These are phyloP conservation scores for Pyrenophora teres DNA, from an alignment of 2,329 filamentous ascomycete species.

Conservation along the genomic window DNA sequence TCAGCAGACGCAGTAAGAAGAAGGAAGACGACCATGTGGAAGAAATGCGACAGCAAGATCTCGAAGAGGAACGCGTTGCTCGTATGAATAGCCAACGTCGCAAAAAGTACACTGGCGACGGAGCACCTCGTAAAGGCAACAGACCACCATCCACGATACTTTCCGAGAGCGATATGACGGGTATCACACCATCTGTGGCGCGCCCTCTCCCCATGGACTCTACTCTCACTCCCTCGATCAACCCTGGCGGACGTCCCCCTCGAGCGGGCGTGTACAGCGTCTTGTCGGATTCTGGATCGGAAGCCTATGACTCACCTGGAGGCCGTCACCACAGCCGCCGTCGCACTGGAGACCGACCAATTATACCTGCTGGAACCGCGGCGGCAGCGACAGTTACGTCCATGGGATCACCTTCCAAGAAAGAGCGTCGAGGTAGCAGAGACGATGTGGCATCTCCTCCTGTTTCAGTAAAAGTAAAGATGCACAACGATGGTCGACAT, in stretches of 20 bases:
- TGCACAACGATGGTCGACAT: conserved; percentile 66
- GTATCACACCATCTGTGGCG: conserved; percentile 52
- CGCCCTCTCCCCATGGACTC: conserved; percentile 40
- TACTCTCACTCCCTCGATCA: conserved; percentile 35
- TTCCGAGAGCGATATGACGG: conserved; percentile 50
- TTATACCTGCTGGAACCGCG: conserved; percentile 34
- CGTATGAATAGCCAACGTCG: conserved; percentile 61
- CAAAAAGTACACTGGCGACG: conserved; percentile 71
- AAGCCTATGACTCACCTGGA: conserved; percentile 45
- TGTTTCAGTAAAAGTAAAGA: conserved; percentile 67
- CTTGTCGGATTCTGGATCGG: conserved; percentile 50
- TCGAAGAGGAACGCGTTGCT: conserved; percentile 58
- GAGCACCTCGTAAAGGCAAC: conserved; percentile 43
- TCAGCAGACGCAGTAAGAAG: conserved; percentile 59
- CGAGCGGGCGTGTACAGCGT: conserved; percentile 43
- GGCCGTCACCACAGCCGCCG: conserved; percentile 42
- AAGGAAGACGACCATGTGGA: conserved; percentile 66
- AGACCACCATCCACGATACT: conserved; percentile 48
- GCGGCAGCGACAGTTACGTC: conserved; percentile 33
- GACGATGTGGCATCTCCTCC: conserved; percentile 60
- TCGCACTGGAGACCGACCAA: conserved; percentile 30
- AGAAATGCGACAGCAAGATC: conserved; percentile 55
- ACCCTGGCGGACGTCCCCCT: conserved; percentile 42
- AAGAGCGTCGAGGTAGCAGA: conserved; percentile 38
- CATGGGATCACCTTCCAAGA: conserved; percentile 36